These are phyloP conservation scores for Fusarium neocosmosporiellum DNA, from an alignment of 2,329 filamentous ascomycete species.

Conservation along the genomic window DNA sequence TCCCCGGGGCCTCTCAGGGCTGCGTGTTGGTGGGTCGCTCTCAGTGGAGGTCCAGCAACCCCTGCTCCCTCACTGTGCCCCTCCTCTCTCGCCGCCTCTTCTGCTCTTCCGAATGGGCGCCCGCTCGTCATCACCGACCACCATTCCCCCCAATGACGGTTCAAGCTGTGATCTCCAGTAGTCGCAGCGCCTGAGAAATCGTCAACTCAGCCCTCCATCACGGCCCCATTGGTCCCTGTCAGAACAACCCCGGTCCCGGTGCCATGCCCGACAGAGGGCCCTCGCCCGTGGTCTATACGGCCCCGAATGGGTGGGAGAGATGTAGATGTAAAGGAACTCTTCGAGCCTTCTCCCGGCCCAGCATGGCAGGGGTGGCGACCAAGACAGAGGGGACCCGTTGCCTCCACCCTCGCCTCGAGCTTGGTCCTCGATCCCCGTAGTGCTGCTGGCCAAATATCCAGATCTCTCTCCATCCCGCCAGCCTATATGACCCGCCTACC, in stretches of 20 bases:
- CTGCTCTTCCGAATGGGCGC: conserved; percentile 33
- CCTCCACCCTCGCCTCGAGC: conserved; percentile 37
- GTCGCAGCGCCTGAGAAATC: conserved; percentile 31
- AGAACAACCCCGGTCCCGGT: conserved; percentile 35
- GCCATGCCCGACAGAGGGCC: conserved; percentile 32
- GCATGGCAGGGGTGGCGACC: conserved; percentile 32
- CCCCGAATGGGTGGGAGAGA: conserved; percentile 41
- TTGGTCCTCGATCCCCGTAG: conserved; percentile 30
- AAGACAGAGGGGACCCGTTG: conserved; percentile 19
- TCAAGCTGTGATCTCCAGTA: conserved; percentile 33
- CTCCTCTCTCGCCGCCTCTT: conserved; percentile 25
- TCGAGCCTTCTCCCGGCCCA: conserved; percentile 19
- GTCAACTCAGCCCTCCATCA: conserved; percentile 28
- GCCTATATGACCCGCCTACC: conserved; percentile 46
- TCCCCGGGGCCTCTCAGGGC: conserved; percentile 28
- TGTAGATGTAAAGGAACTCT: conserved; percentile 39
- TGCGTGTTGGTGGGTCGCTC: conserved; percentile 33
- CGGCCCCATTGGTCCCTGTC: conserved; percentile 39
- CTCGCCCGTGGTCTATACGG: conserved; percentile 19
- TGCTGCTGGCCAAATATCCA: conserved; percentile 27
- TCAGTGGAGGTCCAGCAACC: conserved; percentile 21
- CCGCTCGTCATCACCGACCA: conserved; percentile 39
- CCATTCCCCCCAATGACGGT: conserved; percentile 37
- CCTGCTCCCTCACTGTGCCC: conserved; percentile 30
- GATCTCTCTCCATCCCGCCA: conserved; percentile 36